Percentiles rank a stretch among this genome's conserved stretches.
phyloP scores from a whole-genome alignment of 2,329 filamentous ascomycete genomes.

The Aspergillus quadricinctus region DNA sequence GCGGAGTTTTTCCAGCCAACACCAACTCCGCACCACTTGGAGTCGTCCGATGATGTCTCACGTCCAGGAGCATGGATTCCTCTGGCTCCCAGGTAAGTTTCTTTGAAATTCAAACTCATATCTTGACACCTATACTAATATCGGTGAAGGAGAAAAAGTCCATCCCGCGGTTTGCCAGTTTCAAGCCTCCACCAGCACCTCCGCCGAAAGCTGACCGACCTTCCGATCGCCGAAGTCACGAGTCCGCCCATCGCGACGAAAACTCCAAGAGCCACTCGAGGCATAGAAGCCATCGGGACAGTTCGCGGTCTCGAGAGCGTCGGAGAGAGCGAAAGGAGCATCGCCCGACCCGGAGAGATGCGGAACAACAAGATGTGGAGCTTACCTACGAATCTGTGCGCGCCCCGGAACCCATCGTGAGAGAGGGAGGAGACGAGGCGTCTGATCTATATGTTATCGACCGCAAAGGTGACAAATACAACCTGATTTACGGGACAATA shows the following conservation, averaged over 20 bases:
- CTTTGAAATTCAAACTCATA: neutral
- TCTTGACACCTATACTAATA: neutral
- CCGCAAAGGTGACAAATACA: constrained; percentile 69
- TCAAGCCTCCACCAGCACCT: constrained; percentile 51
- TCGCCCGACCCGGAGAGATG: constrained; percentile 10
- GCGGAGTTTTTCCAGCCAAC: constrained; percentile 23
- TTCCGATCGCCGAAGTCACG: constrained; percentile 16
- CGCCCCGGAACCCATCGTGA: constrained; percentile 10
- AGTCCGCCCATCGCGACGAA: constrained; percentile 17
- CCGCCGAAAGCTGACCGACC: constrained; percentile 18
- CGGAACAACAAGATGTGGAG: constrained; percentile 7
- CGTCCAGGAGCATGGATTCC: constrained; percentile 33
- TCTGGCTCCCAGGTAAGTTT: constrained; percentile 31
- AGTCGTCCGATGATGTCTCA: constrained; percentile 11
- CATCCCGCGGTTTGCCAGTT: constrained; percentile 71
- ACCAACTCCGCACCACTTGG: constrained; percentile 10
- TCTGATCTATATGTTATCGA: constrained; percentile 59
- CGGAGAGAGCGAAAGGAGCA: constrained; percentile 11
- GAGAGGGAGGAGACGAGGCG: constrained; percentile 11
- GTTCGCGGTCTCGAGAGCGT: constrained; percentile 20
- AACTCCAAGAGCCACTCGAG: constrained; percentile 20
- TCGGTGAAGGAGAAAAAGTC: constrained; percentile 32
- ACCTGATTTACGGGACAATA: constrained; percentile 67
- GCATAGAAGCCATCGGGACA: constrained; percentile 20
- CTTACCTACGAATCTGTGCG: constrained; percentile 1